Conservation (phyloP, 805 yeast genomes). For the Sungouiella blattae region DNA sequence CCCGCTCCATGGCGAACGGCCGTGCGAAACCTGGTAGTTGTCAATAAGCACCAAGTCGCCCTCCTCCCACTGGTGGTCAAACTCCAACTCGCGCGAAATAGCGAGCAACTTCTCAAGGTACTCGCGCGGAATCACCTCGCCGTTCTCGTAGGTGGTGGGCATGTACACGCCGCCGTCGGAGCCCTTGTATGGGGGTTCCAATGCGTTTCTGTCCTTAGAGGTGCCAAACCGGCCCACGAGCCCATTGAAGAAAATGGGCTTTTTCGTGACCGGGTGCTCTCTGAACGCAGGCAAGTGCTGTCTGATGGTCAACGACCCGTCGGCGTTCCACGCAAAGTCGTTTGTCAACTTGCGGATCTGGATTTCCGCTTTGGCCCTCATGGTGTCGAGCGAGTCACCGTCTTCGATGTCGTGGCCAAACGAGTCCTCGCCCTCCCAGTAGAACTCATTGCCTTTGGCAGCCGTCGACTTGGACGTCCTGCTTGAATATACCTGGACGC, state of each 20-base stretch:
- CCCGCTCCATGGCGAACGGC: slow-evolving; percentile 16
- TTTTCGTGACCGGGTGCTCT: background rate
- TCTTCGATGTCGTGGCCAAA: background rate
- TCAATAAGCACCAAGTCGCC: slow-evolving; percentile 20
- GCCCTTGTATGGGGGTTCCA: background rate
- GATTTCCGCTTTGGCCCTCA: slow-evolving; percentile 14
- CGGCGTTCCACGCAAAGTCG: slow-evolving; percentile 11
- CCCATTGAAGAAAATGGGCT: background rate
- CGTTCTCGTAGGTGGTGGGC: slow-evolving; percentile 16
- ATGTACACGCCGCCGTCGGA: slow-evolving; percentile 1
- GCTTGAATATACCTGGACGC: background rate
- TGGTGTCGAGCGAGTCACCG: background rate
- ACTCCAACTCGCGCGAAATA: slow-evolving; percentile 17
- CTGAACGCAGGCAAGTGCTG: background rate
- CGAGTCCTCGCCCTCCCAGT: background rate
- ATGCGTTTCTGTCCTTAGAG: background rate
- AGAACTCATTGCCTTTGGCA: background rate
- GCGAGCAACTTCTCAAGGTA: slow-evolving; percentile 19
- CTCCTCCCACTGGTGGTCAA: slow-evolving; percentile 14
- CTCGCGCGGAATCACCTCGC: slow-evolving; percentile 15
- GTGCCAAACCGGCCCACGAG: background rate
- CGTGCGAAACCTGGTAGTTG: slow-evolving; percentile 20
- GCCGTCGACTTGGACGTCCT: background rate
- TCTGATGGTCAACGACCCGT: background rate
- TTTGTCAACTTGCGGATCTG: slow-evolving; percentile 20